phyloP scores from a whole-genome alignment of 1,139 yeast species.

The Taiozyma sp. region DNA sequence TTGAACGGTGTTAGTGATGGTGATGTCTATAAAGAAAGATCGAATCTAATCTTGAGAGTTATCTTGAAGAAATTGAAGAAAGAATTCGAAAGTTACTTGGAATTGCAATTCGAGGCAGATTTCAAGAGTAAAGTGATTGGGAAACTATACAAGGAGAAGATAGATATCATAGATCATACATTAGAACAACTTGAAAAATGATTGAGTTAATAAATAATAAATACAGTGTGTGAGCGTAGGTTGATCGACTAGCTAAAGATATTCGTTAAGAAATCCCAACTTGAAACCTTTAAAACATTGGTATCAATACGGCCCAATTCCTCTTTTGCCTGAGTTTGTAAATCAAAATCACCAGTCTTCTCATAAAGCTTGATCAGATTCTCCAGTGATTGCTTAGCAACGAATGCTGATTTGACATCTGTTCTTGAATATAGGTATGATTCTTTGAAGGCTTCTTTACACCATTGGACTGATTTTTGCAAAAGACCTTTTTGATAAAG shows the following conservation, averaged over 20 bases:
- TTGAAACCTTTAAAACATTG: conserved; percentile 1
- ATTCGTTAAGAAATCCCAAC: conserved; percentile 4
- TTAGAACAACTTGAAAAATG: conserved; percentile 4
- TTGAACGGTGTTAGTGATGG: conserved; percentile 43
- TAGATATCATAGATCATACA: conserved; percentile 19
- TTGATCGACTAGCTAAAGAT: background rate
- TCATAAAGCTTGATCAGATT: conserved; percentile 13
- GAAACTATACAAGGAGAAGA: conserved; percentile 15
- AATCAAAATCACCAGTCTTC: conserved; percentile 10
- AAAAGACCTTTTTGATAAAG: conserved; percentile 54
- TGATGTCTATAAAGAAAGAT: conserved; percentile 29
- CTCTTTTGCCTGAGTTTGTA: conserved; percentile 9
- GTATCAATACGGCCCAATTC: conserved; percentile 4
- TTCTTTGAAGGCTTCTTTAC: conserved; percentile 40
- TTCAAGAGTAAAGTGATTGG: conserved; percentile 11
- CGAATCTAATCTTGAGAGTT: conserved; percentile 28
- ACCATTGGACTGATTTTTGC: conserved; percentile 56
- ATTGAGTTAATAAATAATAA: background rate
- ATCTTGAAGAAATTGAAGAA: conserved; percentile 31
- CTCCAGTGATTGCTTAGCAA: conserved; percentile 11
- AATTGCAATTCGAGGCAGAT: conserved; percentile 15
- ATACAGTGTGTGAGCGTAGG: background rate
- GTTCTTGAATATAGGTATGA: conserved; percentile 7
- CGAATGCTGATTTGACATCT: conserved; percentile 12
- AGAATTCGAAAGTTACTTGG: conserved; percentile 22